A percentile compares a stretch with the other conserved stretches of the same genome.
phyloP scores from a whole-genome alignment of 2,329 filamentous ascomycete species.

The Arthrinium phaeospermum region DNA sequence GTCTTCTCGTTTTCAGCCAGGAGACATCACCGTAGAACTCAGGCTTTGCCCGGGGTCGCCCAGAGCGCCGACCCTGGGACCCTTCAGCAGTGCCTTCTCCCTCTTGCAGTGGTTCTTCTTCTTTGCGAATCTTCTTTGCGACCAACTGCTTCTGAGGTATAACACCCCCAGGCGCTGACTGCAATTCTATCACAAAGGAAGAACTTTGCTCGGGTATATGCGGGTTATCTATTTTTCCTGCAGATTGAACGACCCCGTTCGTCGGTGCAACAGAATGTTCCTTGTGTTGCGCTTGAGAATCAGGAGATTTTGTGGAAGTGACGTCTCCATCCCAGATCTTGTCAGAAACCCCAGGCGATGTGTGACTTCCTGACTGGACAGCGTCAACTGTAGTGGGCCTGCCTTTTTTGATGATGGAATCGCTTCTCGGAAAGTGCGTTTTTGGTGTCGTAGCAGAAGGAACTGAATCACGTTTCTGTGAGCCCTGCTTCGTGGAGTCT shows the following conservation, averaged over 20 bases:
- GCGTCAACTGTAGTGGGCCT: neutral
- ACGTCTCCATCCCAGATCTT: neutral
- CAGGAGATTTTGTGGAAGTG: neutral
- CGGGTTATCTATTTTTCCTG: neutral
- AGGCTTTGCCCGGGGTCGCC: slow-evolving; percentile 25
- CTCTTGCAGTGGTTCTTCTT: slow-evolving; percentile 10
- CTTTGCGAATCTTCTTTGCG: slow-evolving; percentile 13
- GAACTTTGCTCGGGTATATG: neutral
- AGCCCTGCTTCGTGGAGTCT: neutral
- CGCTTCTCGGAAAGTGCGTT: neutral
- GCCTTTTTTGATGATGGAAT: neutral
- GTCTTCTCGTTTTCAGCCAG: slow-evolving; percentile 23
- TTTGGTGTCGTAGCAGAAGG: neutral
- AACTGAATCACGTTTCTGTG: neutral
- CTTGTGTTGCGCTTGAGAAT: neutral
- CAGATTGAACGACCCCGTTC: neutral
- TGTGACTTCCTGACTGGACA: neutral
- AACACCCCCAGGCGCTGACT: neutral
- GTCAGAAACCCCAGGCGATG: neutral
- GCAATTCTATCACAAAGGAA: neutral
- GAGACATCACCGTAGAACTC: slow-evolving; percentile 27
- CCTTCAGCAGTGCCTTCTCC: slow-evolving; percentile 17
- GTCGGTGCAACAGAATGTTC: neutral
- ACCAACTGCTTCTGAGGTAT: slow-evolving; percentile 21
- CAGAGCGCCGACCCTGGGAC: slow-evolving; percentile 25